Evolutionary conservation across 2,329 filamentous ascomycete genomes (phyloP), one percentile per base, ranked within the genome.

Genomic region (Cercospora sesami): DNA sequence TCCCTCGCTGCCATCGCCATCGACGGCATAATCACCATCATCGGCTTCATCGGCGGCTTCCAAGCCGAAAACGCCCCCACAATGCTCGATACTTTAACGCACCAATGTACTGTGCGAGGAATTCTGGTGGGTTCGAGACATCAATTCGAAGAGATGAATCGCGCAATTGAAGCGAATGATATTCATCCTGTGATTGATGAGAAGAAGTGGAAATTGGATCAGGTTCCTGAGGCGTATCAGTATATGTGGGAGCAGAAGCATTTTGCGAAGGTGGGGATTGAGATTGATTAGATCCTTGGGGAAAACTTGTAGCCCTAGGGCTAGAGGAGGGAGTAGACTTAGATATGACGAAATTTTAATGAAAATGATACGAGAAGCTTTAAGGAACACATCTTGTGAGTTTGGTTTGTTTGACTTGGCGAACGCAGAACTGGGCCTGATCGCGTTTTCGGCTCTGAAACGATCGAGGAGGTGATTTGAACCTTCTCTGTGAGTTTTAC

Each of bases 151-250:
- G 86, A 87, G 31, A 88, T 89, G 87, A 83, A 85, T 69, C 75
- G 78, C 14, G 85, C 86, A 0, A 86, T 89, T 65, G 86, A 88
- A 77, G 83, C 81, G 16, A 87, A 87, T 67, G 77, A 87, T 68
- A 85, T 89, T 72, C 83, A 86, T 69, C 87, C 87, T 1, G 80
- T 89, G 21, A 81, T 89, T 18, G 87, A 89, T 72, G 79, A 85
- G 73, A 86, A 85, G 78, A 80, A 85, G 12, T 89, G 87, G 73
- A 79, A 78, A 39, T 77, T 89, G 5, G 81, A 83, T 23, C 75
- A 87, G 71, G 75, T 81, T 4, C 84, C 82, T 74, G 84, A 85
- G 21, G 84, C 84, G 0, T 85, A 84, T 72, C 73, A 82, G 74
- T 51, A 57, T 33, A 58, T 66, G 23, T 68, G 79, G 78, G 80